Base-by-base conservation (phyloP, 257 asterid genomes). In the Solanum arcanum region DNA sequence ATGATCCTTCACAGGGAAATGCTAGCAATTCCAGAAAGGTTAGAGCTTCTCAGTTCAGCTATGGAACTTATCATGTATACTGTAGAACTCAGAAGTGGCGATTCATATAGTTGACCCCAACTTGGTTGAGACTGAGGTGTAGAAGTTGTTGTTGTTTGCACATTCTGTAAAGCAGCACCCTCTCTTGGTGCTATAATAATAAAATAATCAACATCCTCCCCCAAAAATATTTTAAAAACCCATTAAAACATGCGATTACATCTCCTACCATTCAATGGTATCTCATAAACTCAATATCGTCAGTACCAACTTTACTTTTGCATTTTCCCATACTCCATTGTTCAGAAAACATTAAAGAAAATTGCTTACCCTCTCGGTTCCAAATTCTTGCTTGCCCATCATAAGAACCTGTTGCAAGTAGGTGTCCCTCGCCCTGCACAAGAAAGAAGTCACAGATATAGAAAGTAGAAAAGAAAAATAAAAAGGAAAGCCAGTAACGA, bases 331-430 rank as follows among this genome's bases (percentile, higher is more conserved):
- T 29, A 47, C 18, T 7, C 69, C 29, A 47, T 29, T 81, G 29
- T 29, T 81, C 44, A 81, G 69, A 49, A 49, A 81, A 52, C 23
- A 37, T 81, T 49, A 49, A 12, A 87, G 89, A 39, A 49, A 83
- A 89, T 77, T 72, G 42, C 91, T 90, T 92, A 97, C 99, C 99
- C 88, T 94, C 96, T 93, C 93, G 92, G 87, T 89, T 92, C 99
- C 99, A 97, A 88, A 97, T 94, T 90, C 99, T 95, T 84, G 99
- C 99, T 92, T 95, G 99, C 84, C 99, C 99, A 92, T 97, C 99
- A 90, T 95, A 97, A 86, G 99, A 97, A 89, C 99, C 99, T 18
- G 99, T 95, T 84, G 99, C 99, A 86, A 97, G 99, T 89, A 95
- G 93, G 29, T 98, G 88, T 49, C 99, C 99, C 46, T 97, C 99